Percentiles rank a stretch among this genome's conserved stretches.
Evolutionary conservation across 306 rosid genomes (phyloP).

Genomic region (Sicyos baderoa): DNA sequence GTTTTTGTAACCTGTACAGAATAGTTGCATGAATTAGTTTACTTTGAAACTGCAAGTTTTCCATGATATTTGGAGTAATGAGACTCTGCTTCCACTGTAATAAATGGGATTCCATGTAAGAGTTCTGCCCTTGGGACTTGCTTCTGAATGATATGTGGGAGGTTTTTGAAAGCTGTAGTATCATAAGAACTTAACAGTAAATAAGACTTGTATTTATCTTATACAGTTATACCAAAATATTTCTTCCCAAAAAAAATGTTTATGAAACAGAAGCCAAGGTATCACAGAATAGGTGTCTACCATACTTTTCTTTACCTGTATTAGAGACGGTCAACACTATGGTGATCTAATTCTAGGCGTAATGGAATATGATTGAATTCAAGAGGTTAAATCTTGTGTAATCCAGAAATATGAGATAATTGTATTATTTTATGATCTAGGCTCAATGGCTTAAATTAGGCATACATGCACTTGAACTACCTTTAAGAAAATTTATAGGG

Average conservation of each 20-base stretch:
- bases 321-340: not conserved
- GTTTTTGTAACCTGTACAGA: not conserved
- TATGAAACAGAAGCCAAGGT: not conserved
- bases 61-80: constrained; percentile 1
- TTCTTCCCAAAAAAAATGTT: not conserved
- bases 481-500: too few relatives aligned
- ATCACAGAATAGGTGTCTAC: not conserved
- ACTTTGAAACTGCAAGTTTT: not conserved
- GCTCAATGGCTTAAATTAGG: too few relatives aligned
- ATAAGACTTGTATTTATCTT: not conserved
- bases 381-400: too few relatives aligned
- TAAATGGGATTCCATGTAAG: not conserved
- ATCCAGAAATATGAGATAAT: too few relatives aligned
- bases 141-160: not conserved
- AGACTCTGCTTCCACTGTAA: not conserved
- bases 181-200: not conserved
- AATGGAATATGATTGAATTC: too few relatives aligned
- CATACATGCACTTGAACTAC: too few relatives aligned
- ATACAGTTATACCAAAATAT: not conserved
- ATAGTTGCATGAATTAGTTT: not conserved
- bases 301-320: not conserved
- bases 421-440: too few relatives aligned
- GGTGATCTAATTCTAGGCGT: not conserved
- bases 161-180: not conserved
- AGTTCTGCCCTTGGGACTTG: not conserved